Base-by-base conservation (phyloP, 768 basidiomycete species). In the Suillus subalutaceus region DNA sequence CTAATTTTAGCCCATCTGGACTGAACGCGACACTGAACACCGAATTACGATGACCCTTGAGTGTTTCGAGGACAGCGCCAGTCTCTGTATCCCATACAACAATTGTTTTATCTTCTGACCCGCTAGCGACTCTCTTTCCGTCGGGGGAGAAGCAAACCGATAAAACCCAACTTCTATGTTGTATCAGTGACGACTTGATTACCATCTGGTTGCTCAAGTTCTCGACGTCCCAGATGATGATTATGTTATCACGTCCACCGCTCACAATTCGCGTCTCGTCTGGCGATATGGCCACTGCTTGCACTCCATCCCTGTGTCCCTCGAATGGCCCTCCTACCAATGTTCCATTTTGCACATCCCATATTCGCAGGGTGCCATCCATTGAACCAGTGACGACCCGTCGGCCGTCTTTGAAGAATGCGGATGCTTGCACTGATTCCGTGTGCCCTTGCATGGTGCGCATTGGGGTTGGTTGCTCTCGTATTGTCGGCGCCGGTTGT, bases 1-100 rank as follows among this genome's bases (percentile, higher is more conserved):
- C 69, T 46, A 87, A 71, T 59, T 79, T 74, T 46, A 74, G 75
- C 6, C 80, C 80, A 70, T 84, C 80, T 30, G 81, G 82, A 4
- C 82, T 82, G 65, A 83, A 79, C 66, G 74, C 69, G 55, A 83
- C 80, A 9, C 15, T 23, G 18, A 23, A 30, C 8, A 53, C 48
- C 43, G 2, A 6, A 18, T 53, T 16, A 7, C 20, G 30, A 15
- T 63, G 20, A 26, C 52, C 44, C 16, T 7, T 5, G 18, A 50
- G 44, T 46, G 23, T 53, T n/a, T 40, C 2, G 10, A 63, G 30
- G 20, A n/a, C 15, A 26, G 37, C 32, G 16, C 63, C 37, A 16
- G 52, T 63, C 52, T 72, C 71, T 1, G 52, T 2, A 55, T 63
- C 32, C 52, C 63, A 63, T 23, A 57, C 6, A 12, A 30, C 16